Evolutionary conservation across 345 rosid species (phyloP).

Genomic region (Boechera stricta): DNA sequence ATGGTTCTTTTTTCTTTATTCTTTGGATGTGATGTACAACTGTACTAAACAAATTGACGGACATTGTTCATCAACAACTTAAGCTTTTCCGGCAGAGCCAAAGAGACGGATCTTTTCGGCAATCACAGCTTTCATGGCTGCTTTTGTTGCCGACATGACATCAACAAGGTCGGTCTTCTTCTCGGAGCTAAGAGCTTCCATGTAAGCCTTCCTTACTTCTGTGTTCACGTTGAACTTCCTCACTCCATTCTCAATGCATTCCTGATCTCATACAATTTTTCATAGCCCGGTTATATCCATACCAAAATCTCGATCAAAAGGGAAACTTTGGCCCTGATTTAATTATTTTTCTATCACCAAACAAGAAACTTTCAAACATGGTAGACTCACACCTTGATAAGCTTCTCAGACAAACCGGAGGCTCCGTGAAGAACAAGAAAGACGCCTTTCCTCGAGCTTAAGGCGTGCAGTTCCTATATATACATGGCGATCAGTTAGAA

Average conservation of each 20-base stretch:
- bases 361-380: background rate
- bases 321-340: background rate
- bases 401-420: constrained; percentile 76
- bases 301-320: constrained; percentile 1
- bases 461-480: constrained; percentile 63
- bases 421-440: constrained; percentile 96
- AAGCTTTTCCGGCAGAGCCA: constrained; percentile 90
- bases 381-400: constrained; percentile 64
- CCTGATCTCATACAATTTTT: constrained; percentile 48
- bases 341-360: background rate
- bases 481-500: constrained; percentile 27
- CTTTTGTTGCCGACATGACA: constrained; percentile 74
- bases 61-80: constrained; percentile 16
- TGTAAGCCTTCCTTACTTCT: constrained; percentile 81
- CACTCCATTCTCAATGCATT: constrained; percentile 73
- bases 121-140: constrained; percentile 83
- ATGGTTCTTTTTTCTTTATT: background rate
- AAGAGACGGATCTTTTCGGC: constrained; percentile 85
- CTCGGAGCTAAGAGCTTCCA: constrained; percentile 62
- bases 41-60: constrained; percentile 10
- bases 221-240: constrained; percentile 95
- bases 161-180: constrained; percentile 69
- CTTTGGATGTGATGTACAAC: constrained; percentile 22
- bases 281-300: constrained; percentile 2
- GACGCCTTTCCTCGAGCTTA: constrained; percentile 79